Evolutionary conservation across 2,329 filamentous ascomycete species (phyloP).

Genomic region (Claviceps arundinis): DNA sequence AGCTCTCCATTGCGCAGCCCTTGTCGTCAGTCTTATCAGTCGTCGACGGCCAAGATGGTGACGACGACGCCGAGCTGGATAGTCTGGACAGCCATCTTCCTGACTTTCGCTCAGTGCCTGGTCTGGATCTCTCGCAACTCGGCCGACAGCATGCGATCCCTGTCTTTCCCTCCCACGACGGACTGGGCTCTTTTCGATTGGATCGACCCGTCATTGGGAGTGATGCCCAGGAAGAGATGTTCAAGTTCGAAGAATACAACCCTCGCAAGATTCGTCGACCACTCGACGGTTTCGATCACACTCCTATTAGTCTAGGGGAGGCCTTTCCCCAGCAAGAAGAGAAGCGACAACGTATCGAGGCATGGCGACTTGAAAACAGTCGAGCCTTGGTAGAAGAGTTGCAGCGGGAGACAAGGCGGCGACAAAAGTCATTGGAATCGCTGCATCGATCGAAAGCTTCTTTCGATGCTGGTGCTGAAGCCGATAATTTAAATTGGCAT

Average conservation of each 20-base stretch:
- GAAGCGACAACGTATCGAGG: slow-evolving; percentile 72
- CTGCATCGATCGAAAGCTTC: slow-evolving; percentile 16
- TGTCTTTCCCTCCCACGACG: slow-evolving; percentile 84
- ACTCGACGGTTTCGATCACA: slow-evolving; percentile 39
- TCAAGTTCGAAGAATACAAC: slow-evolving; percentile 79
- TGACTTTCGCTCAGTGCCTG: slow-evolving; percentile 59
- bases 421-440: slow-evolving; percentile 48
- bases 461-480: slow-evolving; percentile 18
- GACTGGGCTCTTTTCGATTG: slow-evolving; percentile 70
- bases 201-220: slow-evolving; percentile 38
- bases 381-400: slow-evolving; percentile 76
- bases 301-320: slow-evolving; percentile 37
- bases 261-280: slow-evolving; percentile 48
- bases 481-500: slow-evolving; percentile 36
- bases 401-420: slow-evolving; percentile 64
- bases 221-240: slow-evolving; percentile 69
- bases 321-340: slow-evolving; percentile 53
- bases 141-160: slow-evolving; percentile 44
- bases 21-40: slow-evolving; percentile 22
- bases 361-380: slow-evolving; percentile 87
- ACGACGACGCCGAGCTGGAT: slow-evolving; percentile 72
- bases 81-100: slow-evolving; percentile 86
- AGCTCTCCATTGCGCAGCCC: slow-evolving; percentile 30
- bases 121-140: slow-evolving; percentile 12
- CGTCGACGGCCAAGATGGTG: slow-evolving; percentile 25